Evolutionary conservation across 2,329 filamentous ascomycete genomes (phyloP), one percentile per base, ranked within the genome.

Genomic region (Trichoderma gracile): DNA sequence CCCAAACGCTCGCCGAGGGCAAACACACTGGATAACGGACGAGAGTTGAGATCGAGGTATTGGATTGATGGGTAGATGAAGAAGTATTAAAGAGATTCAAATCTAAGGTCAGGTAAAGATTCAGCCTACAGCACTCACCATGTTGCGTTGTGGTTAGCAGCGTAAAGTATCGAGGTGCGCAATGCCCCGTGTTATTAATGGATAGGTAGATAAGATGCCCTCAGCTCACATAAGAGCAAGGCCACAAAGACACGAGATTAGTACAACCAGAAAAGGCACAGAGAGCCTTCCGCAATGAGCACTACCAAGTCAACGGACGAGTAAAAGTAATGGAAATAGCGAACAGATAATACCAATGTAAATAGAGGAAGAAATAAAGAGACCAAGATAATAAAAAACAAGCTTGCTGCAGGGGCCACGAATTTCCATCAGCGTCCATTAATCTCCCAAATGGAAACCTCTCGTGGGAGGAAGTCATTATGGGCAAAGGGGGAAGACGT

Each of bases 121-220:
- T n/a, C n/a, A n/a, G n/a, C n/a, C n/a, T n/a, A n/a, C n/a, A n/a
- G n/a, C n/a, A n/a, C 25, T 25, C 25, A 25, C 5, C 25, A 25
- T 25, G 3, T 5, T 25, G 5, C 25, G 25, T 3, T 5, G 25
- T 3, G 25, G 25, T 25, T 27, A 6, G 25, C 25, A 27, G 25
- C 49, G 38, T 58, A 43, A 27, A 17, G n/a, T n/a, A 17, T 38
- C 10, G 15, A 38, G 1, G 30, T 54, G 19, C 58, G 58, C 47
- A 45, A 61, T 53, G 52, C 38, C 52, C 64, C 52, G 53, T 43
- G 67, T 53, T 67, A 68, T 70, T 68, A 67, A 68, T 67, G 65
- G 47, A 38, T 23, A 30, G 4, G 4, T 30, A 30, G 5, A 2
- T 30, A 30, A 2, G 7, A 2, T 30, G 7, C 38, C 38, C 67